Evolutionary conservation across 352 stramenopile species (phyloP).

Genomic region (Phytophthora europaea): DNA sequence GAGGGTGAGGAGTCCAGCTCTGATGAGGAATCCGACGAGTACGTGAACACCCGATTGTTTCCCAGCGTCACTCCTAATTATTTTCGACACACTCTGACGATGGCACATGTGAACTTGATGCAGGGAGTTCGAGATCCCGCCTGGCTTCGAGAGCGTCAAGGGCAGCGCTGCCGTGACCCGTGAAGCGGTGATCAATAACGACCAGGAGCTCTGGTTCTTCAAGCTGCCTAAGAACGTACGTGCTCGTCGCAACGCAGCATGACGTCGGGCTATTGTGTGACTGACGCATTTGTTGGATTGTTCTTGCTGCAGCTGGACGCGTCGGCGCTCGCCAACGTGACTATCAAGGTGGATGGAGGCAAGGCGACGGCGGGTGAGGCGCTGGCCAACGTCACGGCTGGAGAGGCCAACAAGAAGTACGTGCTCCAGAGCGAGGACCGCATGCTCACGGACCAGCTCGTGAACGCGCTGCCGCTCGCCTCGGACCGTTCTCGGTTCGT

Average conservation of each 20-base stretch:
- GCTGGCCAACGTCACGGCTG: conserved; percentile 55
- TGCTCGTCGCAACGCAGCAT: conserved; percentile 11
- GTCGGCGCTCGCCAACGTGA: conserved; percentile 73
- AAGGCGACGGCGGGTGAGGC: conserved; percentile 42
- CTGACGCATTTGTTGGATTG: neutral
- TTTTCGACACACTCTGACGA: neutral
- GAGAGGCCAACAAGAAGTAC: conserved; percentile 58
- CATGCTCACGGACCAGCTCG: conserved; percentile 77
- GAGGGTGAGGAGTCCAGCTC: conserved; percentile 47
- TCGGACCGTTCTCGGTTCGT: conserved; percentile 69
- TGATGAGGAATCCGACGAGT: conserved; percentile 69
- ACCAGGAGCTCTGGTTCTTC: conserved; percentile 91
- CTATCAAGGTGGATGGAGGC: conserved; percentile 62
- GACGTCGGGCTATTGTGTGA: neutral
- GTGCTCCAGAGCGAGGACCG: conserved; percentile 65
- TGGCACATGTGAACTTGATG: conserved; percentile 5
- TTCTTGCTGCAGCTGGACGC: conserved; percentile 63
- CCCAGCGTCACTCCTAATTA: neutral
- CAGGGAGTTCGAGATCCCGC: conserved; percentile 86
- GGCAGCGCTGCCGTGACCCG: conserved; percentile 68
- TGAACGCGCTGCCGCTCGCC: conserved; percentile 76
- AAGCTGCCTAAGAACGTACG: conserved; percentile 85
- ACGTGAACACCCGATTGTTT: conserved; percentile 21
- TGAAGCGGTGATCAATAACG: conserved; percentile 67
- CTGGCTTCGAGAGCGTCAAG: conserved; percentile 73